Conservation (phyloP, 1,139 yeast species). For the Suhomyces choctaworum region DNA sequence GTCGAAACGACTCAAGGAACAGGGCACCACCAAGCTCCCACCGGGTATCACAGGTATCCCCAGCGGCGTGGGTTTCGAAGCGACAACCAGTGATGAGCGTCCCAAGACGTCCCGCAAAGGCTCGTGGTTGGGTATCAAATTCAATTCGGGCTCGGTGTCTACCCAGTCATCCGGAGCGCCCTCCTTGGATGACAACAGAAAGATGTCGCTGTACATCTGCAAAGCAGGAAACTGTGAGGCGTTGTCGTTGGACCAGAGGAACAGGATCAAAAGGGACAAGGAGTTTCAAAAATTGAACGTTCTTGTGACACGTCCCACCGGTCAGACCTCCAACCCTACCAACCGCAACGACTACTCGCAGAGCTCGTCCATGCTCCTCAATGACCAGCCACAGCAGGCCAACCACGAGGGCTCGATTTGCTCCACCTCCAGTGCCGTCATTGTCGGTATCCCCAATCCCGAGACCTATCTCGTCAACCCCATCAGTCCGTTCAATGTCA, state of each 20-base stretch:
- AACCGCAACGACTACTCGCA: constrained; percentile 36
- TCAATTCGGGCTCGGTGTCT: constrained; percentile 22
- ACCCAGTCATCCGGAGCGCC: constrained; percentile 1
- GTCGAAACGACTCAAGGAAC: constrained; percentile 40
- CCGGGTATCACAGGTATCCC: constrained; percentile 1
- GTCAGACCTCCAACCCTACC: constrained; percentile 13
- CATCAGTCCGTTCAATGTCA: constrained; percentile 45
- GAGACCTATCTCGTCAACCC: constrained; percentile 38
- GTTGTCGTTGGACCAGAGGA: constrained; percentile 37
- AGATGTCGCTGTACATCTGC: constrained; percentile 23
- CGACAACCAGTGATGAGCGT: constrained; percentile 21
- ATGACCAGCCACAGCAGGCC: constrained; percentile 19
- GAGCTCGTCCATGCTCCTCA: constrained; percentile 39
- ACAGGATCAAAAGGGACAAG: constrained; percentile 30
- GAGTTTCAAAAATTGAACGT: constrained; percentile 38
- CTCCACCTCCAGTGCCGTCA: constrained; percentile 33
- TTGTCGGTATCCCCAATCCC: constrained; percentile 48
- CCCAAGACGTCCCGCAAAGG: constrained; percentile 38
- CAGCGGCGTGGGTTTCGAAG: constrained; percentile 3
- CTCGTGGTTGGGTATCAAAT: constrained; percentile 44
- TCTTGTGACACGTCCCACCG: constrained; percentile 40
- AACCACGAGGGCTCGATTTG: constrained; percentile 23
- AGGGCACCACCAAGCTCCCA: constrained; percentile 19
- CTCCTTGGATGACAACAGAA: constrained; percentile 11
- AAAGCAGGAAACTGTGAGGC: constrained; percentile 38